These are phyloP conservation scores for Aureobasidium sp. DNA, from an alignment of 2,329 filamentous ascomycete genomes.

Conservation along the genomic window DNA sequence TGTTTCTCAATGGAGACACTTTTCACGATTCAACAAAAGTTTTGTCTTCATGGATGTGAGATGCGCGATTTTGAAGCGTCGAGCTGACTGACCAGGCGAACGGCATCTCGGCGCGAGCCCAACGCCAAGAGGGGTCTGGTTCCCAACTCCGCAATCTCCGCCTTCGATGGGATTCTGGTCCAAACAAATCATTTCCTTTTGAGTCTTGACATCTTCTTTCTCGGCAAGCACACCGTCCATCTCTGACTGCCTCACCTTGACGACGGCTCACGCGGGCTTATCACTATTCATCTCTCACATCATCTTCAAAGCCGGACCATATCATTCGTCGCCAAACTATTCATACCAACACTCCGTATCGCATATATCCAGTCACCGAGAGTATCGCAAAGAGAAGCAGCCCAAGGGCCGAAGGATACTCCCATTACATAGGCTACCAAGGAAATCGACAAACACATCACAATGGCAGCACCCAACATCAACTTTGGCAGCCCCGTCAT, in stretches of 20 bases:
- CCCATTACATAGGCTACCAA: not conserved
- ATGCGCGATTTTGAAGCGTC: conserved; percentile 12
- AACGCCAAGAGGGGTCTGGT: not conserved
- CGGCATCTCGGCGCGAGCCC: not conserved
- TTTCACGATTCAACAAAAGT: conserved; percentile 1
- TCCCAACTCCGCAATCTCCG: conserved; percentile 12
- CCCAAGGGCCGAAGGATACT: not conserved
- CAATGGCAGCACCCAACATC: conserved; percentile 10
- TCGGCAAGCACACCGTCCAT: not conserved
- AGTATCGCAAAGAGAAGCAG: not conserved
- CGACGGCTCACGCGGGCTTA: not conserved
- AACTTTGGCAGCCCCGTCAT: conserved; percentile 16
- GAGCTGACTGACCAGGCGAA: not conserved
- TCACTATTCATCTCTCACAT: not conserved
- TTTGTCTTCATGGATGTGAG: not conserved
- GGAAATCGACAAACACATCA: not conserved
- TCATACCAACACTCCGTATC: not conserved
- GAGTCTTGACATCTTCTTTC: conserved; percentile 6
- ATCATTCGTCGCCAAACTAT: not conserved
- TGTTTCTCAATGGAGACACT: conserved; percentile 2
- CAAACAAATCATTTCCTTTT: conserved; percentile 15
- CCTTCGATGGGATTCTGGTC: conserved; percentile 9
- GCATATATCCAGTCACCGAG: not conserved
- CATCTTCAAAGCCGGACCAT: no score
- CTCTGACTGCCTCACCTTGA: not conserved